Percentiles rank a stretch among this genome's conserved stretches.
phyloP scores from a whole-genome alignment of 2,329 filamentous ascomycete genomes.

The Nigrograna mackinnonii region DNA sequence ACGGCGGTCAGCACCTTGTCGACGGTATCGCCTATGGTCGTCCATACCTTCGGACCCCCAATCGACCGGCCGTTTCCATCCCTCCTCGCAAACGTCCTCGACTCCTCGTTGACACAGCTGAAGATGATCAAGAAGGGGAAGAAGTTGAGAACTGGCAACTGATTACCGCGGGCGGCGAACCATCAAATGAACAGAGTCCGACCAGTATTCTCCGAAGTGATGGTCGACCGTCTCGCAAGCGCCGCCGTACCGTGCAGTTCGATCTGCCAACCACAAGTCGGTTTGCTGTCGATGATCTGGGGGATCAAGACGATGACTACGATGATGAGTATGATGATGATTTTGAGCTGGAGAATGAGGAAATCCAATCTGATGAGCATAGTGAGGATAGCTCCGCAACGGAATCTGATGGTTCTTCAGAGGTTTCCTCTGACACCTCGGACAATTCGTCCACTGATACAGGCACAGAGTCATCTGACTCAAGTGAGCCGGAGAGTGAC shows the following conservation, averaged over 20 bases:
- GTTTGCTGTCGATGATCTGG: slow-evolving; percentile 26
- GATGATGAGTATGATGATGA: slow-evolving; percentile 29
- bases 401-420: slow-evolving; percentile 20
- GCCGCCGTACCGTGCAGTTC: too few relatives aligned
- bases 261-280: slow-evolving; percentile 14
- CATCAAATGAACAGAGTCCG: not conserved
- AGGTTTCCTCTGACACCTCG: slow-evolving; percentile 7
- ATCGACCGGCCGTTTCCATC: slow-evolving; percentile 70
- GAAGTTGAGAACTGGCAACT: slow-evolving; percentile 13
- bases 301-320: slow-evolving; percentile 20
- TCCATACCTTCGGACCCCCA: slow-evolving; percentile 63
- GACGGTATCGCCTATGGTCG: slow-evolving; percentile 86
- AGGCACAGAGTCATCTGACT: slow-evolving; percentile 37
- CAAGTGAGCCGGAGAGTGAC: slow-evolving; percentile 45
- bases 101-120: slow-evolving; percentile 28
- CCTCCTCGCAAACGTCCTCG: slow-evolving; percentile 71
- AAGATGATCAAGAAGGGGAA: slow-evolving; percentile 28
- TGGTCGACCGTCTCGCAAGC: too few relatives aligned
- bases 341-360: slow-evolving; percentile 25
- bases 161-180: slow-evolving; percentile 13
- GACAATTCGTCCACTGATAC: slow-evolving; percentile 17
- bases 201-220: too few relatives aligned
- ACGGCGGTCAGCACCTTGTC: slow-evolving; percentile 77
- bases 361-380: slow-evolving; percentile 10
- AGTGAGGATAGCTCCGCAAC: slow-evolving; percentile 12